phyloP scores from a whole-genome alignment of 2,329 filamentous ascomycete genomes.

The Fusarium subglutinans region DNA sequence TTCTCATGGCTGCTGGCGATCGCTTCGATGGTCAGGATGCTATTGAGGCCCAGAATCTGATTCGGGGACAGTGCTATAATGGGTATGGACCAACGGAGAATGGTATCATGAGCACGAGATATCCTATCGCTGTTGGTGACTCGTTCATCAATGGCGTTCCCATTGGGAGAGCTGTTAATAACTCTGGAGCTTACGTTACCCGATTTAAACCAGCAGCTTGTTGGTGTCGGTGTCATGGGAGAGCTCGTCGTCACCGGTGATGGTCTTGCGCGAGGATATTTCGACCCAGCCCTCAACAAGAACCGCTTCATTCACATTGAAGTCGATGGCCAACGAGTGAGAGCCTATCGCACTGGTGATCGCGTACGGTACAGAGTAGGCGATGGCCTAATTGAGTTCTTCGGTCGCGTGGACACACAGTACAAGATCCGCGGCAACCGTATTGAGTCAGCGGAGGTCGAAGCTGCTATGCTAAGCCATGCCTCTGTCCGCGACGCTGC shows the following conservation, averaged over 20 bases:
- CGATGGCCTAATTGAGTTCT: conserved; percentile 30
- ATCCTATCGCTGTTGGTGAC: not conserved
- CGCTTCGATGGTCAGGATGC: conserved; percentile 19
- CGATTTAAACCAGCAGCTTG: conserved; percentile 28
- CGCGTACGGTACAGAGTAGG: conserved; percentile 17
- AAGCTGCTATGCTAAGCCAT: not conserved
- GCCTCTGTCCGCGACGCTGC: not conserved
- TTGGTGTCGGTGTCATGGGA: conserved; percentile 34
- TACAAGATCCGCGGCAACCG: not conserved
- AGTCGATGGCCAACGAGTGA: not conserved
- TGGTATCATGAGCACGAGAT: conserved; percentile 25
- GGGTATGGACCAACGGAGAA: conserved; percentile 42
- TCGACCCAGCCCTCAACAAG: not conserved
- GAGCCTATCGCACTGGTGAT: conserved; percentile 38
- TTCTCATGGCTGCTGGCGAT: conserved; percentile 26
- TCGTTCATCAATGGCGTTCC: conserved; percentile 32
- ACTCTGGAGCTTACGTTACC: conserved; percentile 36
- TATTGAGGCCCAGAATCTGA: not conserved
- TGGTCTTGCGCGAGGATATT: conserved; percentile 25
- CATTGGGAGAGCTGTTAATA: conserved; percentile 30
- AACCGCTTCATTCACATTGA: conserved; percentile 23
- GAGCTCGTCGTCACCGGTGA: conserved; percentile 42
- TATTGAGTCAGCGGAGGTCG: not conserved
- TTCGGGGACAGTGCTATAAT: conserved; percentile 1
- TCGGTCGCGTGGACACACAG: not conserved